Conservation (phyloP, 2,329 filamentous ascomycete genomes). For the Paecilomyces niveus region DNA sequence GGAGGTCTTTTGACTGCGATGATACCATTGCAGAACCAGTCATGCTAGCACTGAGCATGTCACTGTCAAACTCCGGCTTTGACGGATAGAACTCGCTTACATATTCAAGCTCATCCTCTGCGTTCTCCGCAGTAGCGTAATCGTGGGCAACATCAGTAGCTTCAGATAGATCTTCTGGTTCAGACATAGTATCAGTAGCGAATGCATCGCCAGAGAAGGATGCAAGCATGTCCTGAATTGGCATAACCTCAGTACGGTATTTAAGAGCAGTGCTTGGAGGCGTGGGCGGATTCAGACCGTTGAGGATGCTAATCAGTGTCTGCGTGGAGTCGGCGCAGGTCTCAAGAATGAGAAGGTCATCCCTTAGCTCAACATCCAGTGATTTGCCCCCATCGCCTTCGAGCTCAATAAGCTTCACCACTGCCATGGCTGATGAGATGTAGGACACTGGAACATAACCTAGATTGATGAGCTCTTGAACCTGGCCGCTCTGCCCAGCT, state of each 20-base stretch:
- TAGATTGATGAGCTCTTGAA: constrained; percentile 46
- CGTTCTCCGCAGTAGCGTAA: constrained; percentile 30
- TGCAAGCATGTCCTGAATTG: constrained; percentile 78
- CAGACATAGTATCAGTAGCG: constrained; percentile 26
- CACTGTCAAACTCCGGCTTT: constrained; percentile 31
- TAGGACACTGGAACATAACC: constrained; percentile 85
- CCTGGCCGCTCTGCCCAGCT: constrained; percentile 34
- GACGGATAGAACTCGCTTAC: constrained; percentile 51
- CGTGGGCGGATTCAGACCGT: constrained; percentile 73
- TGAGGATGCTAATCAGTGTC: constrained; percentile 72
- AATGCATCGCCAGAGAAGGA: constrained; percentile 88
- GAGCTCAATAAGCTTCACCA: constrained; percentile 53
- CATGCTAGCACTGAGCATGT: constrained; percentile 36
- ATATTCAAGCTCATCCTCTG: constrained; percentile 41
- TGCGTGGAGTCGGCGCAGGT: constrained; percentile 96
- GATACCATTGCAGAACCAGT: constrained; percentile 32
- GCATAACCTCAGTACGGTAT: constrained; percentile 80
- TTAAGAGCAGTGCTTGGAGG: constrained; percentile 76
- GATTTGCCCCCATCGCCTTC: constrained; percentile 55
- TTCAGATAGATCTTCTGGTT: constrained; percentile 19
- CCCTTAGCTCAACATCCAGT: constrained; percentile 72
- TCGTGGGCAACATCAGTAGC: constrained; percentile 40
- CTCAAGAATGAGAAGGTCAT: constrained; percentile 83
- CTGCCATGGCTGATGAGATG: constrained; percentile 71
- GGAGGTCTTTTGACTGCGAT: constrained; percentile 31